Evolutionary conservation across 1,284 basidiomycete species (phyloP).

Genomic region (Cerrena zonata): DNA sequence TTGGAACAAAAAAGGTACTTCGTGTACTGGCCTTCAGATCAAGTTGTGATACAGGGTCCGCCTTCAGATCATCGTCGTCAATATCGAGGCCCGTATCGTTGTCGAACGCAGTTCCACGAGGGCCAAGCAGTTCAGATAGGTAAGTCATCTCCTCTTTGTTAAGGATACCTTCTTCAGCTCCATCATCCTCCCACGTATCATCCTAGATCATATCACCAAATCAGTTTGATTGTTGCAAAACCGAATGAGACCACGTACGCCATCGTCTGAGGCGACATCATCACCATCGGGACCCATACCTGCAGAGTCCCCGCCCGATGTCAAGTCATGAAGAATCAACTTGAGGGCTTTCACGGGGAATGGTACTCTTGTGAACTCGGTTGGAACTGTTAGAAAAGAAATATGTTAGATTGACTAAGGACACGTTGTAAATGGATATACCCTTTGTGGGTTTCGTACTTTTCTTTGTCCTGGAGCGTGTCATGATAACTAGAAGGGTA

Average conservation of each 20-base stretch:
- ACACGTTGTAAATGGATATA: constrained; percentile 1
- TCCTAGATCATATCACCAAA: constrained; percentile 41
- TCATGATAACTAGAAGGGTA: constrained; percentile 76
- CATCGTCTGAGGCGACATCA: constrained; percentile 72
- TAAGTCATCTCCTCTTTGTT: constrained; percentile 61
- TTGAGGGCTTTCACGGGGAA: constrained; percentile 92
- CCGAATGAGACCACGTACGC: constrained; percentile 40
- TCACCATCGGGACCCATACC: constrained; percentile 43
- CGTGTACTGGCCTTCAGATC: constrained; percentile 69
- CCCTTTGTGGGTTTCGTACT: constrained; percentile 47
- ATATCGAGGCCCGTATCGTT: constrained; percentile 40
- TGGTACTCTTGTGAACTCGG: constrained; percentile 77
- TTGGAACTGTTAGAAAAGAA: constrained; percentile 54
- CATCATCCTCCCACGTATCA: constrained; percentile 86
- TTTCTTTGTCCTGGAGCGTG: constrained; percentile 81
- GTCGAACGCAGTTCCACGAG: constrained; percentile 61
- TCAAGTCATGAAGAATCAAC: constrained; percentile 78
- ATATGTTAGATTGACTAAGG: neutral
- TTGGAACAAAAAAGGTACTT: neutral
- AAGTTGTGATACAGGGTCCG: constrained; percentile 82
- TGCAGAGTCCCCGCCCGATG: constrained; percentile 65
- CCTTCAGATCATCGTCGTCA: constrained; percentile 67
- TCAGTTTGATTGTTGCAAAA: too few relatives aligned
- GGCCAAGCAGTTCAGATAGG: constrained; percentile 63
- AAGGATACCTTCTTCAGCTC: constrained; percentile 39